phyloP scores from a whole-genome alignment of 331 rosid species.

The Cucumis variabilis region DNA sequence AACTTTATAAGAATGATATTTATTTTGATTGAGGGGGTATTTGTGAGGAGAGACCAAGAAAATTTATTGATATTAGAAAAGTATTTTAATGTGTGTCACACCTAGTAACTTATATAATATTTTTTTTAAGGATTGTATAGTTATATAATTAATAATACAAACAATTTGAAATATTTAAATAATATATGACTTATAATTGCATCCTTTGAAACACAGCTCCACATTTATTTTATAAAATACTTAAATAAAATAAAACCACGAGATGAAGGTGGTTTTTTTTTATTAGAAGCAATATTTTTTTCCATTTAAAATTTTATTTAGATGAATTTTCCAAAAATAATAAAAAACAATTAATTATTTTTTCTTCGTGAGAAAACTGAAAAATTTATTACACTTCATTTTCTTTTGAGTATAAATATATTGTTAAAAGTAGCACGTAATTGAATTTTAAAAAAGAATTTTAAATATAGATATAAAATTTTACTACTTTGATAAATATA shows the following conservation, averaged over 20 bases:
- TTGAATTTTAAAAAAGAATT: too few relatives aligned
- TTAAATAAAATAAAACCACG: not conserved
- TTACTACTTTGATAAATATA: too few relatives aligned
- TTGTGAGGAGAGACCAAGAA: not conserved
- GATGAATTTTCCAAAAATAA: too few relatives aligned
- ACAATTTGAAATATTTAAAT: conserved; percentile 10
- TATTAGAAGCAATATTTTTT: too few relatives aligned
- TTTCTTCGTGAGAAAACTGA: too few relatives aligned
- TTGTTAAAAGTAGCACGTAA: too few relatives aligned
- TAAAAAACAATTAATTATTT: too few relatives aligned
- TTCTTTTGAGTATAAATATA: too few relatives aligned
- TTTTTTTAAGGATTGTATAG: not conserved
- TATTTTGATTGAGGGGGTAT: not conserved
- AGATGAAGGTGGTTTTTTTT: not conserved
- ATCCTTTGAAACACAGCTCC: not conserved
- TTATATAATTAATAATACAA: not conserved
- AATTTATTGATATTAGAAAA: not conserved
- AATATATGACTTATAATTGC: not conserved
- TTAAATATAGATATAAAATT: too few relatives aligned
- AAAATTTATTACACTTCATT: too few relatives aligned
- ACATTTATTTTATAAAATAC: not conserved
- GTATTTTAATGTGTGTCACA: not conserved
- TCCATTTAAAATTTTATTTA: too few relatives aligned
- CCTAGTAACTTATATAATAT: not conserved
- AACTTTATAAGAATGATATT: too few relatives aligned